A percentile compares a stretch with the other conserved stretches of the same genome.
Evolutionary conservation across 345 rosid genomes (phyloP).

Genomic region (Zanthoxylum bungeanum): DNA sequence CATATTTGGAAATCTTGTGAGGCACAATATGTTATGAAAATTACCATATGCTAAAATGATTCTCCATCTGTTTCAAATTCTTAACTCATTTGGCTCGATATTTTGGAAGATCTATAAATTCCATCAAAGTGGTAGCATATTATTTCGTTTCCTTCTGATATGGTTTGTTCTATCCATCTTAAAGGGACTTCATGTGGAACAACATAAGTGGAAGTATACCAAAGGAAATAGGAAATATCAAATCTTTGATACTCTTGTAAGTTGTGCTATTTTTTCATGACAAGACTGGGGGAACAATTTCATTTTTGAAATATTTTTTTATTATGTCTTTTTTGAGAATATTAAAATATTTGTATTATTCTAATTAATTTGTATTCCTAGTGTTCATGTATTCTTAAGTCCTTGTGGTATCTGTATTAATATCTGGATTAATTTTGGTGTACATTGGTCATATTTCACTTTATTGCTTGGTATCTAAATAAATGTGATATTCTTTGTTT

Average conservation of each 20-base stretch:
- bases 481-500: constrained; percentile 21
- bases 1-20: constrained; percentile 65
- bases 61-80: neutral
- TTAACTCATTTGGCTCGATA: neutral
- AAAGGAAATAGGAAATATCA: constrained; percentile 80
- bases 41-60: neutral
- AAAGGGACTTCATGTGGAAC: constrained; percentile 99
- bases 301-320: neutral
- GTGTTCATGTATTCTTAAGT: neutral
- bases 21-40: constrained; percentile 16
- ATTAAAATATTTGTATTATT: neutral
- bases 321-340: neutral
- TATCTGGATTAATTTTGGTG: neutral
- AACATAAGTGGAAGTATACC: constrained; percentile 74
- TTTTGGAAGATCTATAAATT: constrained; percentile 2
- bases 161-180: constrained; percentile 16
- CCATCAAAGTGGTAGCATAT: neutral
- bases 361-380: neutral
- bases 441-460: neutral
- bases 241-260: constrained; percentile 78
- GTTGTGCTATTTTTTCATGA: constrained; percentile 26
- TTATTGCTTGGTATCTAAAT: constrained; percentile 21
- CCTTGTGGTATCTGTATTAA: neutral
- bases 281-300: neutral
- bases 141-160: constrained; percentile 7